Base-by-base conservation (phyloP, 768 basidiomycete species). In the Nidula microcarpa region DNA sequence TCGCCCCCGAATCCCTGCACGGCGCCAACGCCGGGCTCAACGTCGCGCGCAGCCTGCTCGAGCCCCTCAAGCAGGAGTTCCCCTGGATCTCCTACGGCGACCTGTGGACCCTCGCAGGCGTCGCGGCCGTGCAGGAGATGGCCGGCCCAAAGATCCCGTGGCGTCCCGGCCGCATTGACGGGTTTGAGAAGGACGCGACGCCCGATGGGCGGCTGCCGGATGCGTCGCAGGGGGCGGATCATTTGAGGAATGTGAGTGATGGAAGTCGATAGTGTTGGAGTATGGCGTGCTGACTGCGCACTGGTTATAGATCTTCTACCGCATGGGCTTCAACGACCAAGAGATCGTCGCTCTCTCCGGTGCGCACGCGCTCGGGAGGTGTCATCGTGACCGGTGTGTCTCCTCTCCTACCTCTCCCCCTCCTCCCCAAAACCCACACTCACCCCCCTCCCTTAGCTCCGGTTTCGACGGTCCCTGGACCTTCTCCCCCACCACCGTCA, bases 241-340 rank as follows among this genome's bases (percentile, higher is more conserved):
- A 98, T 68, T 72, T 98, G 55, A 82, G 96, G 57, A 77, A 85
- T 54, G 23, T 30, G 23, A 30, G 23, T 30, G 23, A 30, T 30
- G 23, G 23, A 3, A 30, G 23, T 2, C 23, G 23, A 30, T 30
- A 2, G 23, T 1, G 23, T 30, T 30, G 23, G 23, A 30, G 23
- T 30, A 30, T 30, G 23, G 23, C 23, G 23, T 4, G 23, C 23
- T 30, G 23, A 30, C 23, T 30, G 23, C 2, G 23, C 23, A 30
- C 23, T 30, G 23, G 23, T 4, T 30, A 30, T 30, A 30, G 23
- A 89, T 95, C 69, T 94, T 94, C 75, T 84, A 89, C 72, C 88
- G 92, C 64, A 94, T 94, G 93, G 93, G 89, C 50, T 95, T 98
- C 79, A 89, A 94, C 66, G 96, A 99, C 72, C 92, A 91, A 70